Evolutionary conservation across 352 stramenopile species (phyloP), one percentile per base, ranked within the genome.

Genomic region (Nothophytophthora sp.): DNA sequence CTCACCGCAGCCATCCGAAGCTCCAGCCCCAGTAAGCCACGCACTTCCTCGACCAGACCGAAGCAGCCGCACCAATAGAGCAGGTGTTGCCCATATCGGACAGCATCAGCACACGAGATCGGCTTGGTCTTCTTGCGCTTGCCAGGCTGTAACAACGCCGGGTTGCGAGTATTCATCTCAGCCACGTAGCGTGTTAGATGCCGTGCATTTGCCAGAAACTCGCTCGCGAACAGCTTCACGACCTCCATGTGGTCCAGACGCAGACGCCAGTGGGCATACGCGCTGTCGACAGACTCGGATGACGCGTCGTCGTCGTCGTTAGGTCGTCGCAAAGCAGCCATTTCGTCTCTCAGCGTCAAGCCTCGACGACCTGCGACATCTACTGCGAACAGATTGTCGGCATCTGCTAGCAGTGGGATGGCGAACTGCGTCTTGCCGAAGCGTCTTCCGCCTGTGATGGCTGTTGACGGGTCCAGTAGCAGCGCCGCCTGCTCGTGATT

Each of bases 51-150:
- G 3, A 76, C 67, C n/a, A 90, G 50, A 0, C 81, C 81, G 28
- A 92, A 88, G 27, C 81, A 87, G 20, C 70, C 76, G 18, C 65
- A 72, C 77, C 81, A 92, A 49, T 89, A 92, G 9, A 92, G 53
- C 44, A 92, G 42, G 32, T 92, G 81, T 52, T 92, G 81, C 2
- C 79, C 81, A 27, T 92, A 92, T 0, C 81, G 76, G 25, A 88
- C 63, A 11, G 64, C 75, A 33, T 87, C 74, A 19, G 65, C 46
- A 12, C 55, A 22, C 0, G 56, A 50, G 19, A 50, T 48, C 6
- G 58, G 63, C 40, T 50, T 47, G 10, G 34, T 4, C 19, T 43
- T 61, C 29, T 47, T 41, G 19, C 67, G 48, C 13, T 55, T 47
- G 12, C 45, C 53, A 0, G 41, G 36, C 20, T 73, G 27, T 7